Conservation (phyloP, 495 filamentous ascomycete species). For the Tuber microsphaerosporum region DNA sequence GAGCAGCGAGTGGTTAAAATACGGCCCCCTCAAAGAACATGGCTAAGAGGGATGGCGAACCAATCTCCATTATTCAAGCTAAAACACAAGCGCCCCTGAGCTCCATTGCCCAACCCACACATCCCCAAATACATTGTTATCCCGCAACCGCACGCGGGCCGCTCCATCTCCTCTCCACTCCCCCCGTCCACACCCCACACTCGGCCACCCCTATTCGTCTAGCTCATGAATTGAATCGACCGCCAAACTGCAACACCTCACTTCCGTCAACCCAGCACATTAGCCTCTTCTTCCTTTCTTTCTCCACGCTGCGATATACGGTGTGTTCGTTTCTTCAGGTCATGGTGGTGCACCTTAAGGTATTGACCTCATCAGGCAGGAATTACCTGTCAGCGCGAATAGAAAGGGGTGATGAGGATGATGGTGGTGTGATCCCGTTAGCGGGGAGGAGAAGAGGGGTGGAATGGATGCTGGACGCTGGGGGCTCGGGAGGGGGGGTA, state of each 20-base stretch:
- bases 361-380: not conserved
- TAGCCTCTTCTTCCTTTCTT: not conserved
- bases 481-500: no score
- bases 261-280: not conserved
- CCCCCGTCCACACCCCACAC: not conserved
- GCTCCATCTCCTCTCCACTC: not conserved
- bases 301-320: not conserved
- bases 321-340: not conserved
- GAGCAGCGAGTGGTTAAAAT: not conserved
- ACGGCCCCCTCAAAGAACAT: not conserved
- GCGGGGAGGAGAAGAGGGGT: not conserved
- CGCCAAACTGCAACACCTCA: not conserved
- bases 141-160: not conserved
- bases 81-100: not conserved
- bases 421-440: no score
- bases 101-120: not conserved
- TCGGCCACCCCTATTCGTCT: not conserved
- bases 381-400: no score
- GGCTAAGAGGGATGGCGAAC: not conserved
- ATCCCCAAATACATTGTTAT: not conserved
- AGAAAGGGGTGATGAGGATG: no score
- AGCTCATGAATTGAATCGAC: not conserved
- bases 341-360: not conserved
- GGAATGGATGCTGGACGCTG: no score
- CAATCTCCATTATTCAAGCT: not conserved